Evolutionary conservation across 2,329 filamentous ascomycete genomes (phyloP).

Genomic region (Dichotomopilus funicola): DNA sequence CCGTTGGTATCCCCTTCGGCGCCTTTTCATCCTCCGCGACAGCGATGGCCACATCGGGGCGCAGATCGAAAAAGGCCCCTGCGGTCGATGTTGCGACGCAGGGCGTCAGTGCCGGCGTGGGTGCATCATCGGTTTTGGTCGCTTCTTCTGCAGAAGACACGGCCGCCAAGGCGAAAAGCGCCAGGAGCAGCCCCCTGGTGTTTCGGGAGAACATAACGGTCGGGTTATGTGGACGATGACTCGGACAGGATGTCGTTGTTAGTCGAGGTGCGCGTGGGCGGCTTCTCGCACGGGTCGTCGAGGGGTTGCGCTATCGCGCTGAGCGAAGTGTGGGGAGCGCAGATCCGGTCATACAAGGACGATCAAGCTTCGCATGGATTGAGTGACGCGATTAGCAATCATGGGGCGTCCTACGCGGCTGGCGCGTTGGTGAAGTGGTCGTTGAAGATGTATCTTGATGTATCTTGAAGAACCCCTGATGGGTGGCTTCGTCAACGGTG

Average conservation of each 20-base stretch:
- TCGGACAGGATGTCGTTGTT: too few relatives aligned
- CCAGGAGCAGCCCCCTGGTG: conserved; percentile 24
- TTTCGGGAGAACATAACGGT: conserved; percentile 22
- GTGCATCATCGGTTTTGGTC: conserved; percentile 23
- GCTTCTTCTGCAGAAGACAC: conserved; percentile 18
- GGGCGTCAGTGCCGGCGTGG: conserved; percentile 39
- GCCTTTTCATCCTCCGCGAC: conserved; percentile 39
- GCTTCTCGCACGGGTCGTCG: background rate
- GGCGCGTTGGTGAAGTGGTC: background rate
- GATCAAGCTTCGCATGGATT: background rate
- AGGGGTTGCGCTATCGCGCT: conserved; percentile 10
- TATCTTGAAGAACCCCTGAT: background rate
- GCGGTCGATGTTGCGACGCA: conserved; percentile 52
- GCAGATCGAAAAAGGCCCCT: conserved; percentile 54
- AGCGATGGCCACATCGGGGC: conserved; percentile 45
- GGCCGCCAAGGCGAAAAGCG: conserved; percentile 32
- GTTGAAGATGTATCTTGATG: conserved; percentile 1
- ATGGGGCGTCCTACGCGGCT: background rate
- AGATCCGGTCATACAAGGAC: conserved; percentile 10
- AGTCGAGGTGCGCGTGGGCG: background rate
- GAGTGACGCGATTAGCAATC: background rate
- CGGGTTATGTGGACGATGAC: too few relatives aligned
- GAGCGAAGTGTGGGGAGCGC: background rate
- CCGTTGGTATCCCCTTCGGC: conserved; percentile 36
- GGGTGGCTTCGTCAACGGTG: conserved; percentile 9